These are phyloP conservation scores for Cladophialophora psammophila DNA, from an alignment of 2,329 filamentous ascomycete genomes.

Conservation along the genomic window DNA sequence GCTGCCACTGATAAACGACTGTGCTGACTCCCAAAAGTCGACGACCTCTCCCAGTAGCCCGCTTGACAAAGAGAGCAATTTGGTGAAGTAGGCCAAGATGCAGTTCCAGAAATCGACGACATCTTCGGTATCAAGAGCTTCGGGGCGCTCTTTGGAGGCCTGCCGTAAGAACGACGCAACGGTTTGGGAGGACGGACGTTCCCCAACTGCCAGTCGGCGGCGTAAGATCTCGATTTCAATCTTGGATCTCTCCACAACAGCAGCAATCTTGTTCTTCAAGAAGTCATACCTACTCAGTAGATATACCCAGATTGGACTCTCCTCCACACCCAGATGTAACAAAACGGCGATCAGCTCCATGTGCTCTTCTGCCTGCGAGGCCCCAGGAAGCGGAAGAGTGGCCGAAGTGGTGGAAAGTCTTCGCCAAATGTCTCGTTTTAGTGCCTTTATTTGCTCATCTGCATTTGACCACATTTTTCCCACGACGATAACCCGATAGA, in stretches of 20 bases:
- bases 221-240: constrained; percentile 92
- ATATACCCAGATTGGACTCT: constrained; percentile 98
- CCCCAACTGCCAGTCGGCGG: constrained; percentile 75
- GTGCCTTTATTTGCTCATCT: constrained; percentile 80
- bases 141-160: constrained; percentile 71
- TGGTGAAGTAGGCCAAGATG: constrained; percentile 74
- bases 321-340: constrained; percentile 91
- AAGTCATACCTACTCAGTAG: constrained; percentile 87
- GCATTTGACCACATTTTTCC: constrained; percentile 96
- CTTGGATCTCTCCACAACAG: constrained; percentile 82
- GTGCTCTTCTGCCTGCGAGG: constrained; percentile 74
- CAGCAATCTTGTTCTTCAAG: constrained; percentile 82
- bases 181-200: constrained; percentile 72
- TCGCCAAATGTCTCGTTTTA: constrained; percentile 91
- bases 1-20: constrained; percentile 86
- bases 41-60: constrained; percentile 88
- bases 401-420: constrained; percentile 73
- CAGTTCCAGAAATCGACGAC: constrained; percentile 94
- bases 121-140: constrained; percentile 77
- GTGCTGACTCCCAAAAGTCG: constrained; percentile 91
- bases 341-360: constrained; percentile 90
- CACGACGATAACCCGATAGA: constrained; percentile 85
- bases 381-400: constrained; percentile 60
- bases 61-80: constrained; percentile 74
- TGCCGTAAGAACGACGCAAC: constrained; percentile 79